A percentile compares a stretch with the other conserved stretches of the same genome.
These are phyloP conservation scores for Helotiales sp. DNA, from an alignment of 2,329 filamentous ascomycete genomes.

Conservation along the genomic window DNA sequence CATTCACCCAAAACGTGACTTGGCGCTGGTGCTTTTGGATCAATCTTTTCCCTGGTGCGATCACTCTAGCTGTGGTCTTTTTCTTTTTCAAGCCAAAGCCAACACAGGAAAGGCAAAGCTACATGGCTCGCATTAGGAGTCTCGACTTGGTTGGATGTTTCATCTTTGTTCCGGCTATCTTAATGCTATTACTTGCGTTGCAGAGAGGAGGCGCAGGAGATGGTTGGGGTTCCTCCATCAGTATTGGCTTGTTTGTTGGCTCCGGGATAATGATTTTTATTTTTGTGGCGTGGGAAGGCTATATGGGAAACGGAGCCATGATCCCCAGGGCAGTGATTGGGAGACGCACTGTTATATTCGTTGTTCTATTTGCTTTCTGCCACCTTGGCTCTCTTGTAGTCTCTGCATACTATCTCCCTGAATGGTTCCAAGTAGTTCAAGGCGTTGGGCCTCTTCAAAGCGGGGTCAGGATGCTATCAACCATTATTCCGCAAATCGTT, in stretches of 20 bases:
- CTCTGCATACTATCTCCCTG: constrained; percentile 29
- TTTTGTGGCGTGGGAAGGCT: constrained; percentile 27
- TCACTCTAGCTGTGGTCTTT: no score
- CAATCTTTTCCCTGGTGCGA: no score
- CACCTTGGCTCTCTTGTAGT: constrained; percentile 13
- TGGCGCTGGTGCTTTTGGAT: not conserved
- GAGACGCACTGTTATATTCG: constrained; percentile 22
- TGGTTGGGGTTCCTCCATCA: constrained; percentile 28
- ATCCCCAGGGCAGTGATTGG: constrained; percentile 24
- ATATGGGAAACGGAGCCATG: constrained; percentile 29
- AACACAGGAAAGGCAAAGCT: no score
- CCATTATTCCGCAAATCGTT: constrained; percentile 18
- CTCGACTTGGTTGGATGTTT: constrained; percentile 37
- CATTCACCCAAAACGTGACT: not conserved
- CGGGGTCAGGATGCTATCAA: constrained; percentile 31
- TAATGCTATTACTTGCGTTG: constrained; percentile 38
- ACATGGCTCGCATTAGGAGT: no score
- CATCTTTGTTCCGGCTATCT: constrained; percentile 35
- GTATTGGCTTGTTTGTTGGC: constrained; percentile 30
- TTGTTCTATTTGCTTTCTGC: constrained; percentile 7
- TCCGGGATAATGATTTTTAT: constrained; percentile 17
- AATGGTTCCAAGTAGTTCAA: constrained; percentile 37
- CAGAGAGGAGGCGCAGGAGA: constrained; percentile 37
- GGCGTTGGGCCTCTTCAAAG: constrained; percentile 25
- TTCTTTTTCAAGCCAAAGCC: no score